Evolutionary conservation across 2,329 filamentous ascomycete species (phyloP).

Genomic region (Lecanicillium sp.): DNA sequence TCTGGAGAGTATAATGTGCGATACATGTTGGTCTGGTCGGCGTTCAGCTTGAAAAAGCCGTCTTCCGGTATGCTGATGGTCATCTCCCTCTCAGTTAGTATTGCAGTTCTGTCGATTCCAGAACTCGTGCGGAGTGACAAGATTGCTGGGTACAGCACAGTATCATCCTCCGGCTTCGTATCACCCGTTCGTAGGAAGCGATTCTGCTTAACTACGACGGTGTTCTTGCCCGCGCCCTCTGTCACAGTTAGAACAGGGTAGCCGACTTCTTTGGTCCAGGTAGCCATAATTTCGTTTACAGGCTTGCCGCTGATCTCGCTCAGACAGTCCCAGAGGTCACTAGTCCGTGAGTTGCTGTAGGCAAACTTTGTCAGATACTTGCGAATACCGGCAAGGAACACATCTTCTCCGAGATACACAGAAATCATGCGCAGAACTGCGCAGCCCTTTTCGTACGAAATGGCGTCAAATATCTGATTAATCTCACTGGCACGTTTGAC

Average conservation of each 20-base stretch:
- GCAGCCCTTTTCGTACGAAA: constrained; percentile 97
- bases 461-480: constrained; percentile 97
- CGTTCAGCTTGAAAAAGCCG: constrained; percentile 95
- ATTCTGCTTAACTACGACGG: constrained; percentile 87
- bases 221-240: constrained; percentile 43
- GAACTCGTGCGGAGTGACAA: constrained; percentile 75
- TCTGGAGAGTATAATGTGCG: constrained; percentile 80
- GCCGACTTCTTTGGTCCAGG: constrained; percentile 95
- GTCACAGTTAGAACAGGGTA: constrained; percentile 86
- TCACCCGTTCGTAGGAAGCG: constrained; percentile 89
- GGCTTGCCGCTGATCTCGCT: constrained; percentile 85
- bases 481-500: constrained; percentile 94
- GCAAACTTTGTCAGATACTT: constrained; percentile 91
- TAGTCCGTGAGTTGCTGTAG: constrained; percentile 89
- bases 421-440: constrained; percentile 97
- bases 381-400: constrained; percentile 85
- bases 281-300: constrained; percentile 81
- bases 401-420: constrained; percentile 88
- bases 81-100: constrained; percentile 49
- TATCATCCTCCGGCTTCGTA: constrained; percentile 85
- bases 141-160: constrained; percentile 82
- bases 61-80: constrained; percentile 68
- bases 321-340: constrained; percentile 83
- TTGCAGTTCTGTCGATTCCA: constrained; percentile 55
- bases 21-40: constrained; percentile 88